Base-by-base conservation (phyloP, 2,329 filamentous ascomycete genomes). In the Herpomyces periplanetae region DNA sequence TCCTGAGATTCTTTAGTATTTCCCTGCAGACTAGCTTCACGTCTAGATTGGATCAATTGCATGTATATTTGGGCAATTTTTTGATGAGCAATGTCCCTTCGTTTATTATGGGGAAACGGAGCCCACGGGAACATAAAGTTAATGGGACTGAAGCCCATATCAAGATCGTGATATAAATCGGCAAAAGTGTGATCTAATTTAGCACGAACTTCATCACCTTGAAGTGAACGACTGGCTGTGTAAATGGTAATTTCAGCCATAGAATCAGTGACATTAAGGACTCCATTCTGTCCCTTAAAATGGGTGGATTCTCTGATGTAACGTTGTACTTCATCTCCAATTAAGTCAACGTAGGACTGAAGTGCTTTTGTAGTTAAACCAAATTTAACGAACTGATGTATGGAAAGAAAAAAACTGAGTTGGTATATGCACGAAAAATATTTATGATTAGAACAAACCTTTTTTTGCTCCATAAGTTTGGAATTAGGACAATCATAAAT, bases 401-500 rank as follows among this genome's bases (percentile, higher is more conserved):
- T 13, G 10, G 16, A n/a, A n/a, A n/a, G n/a, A n/a, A n/a, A n/a
- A n/a, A n/a, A n/a, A n/a, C n/a, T n/a, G n/a, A 11, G n/a, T 13
- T 5, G 10, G 17, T 27, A 16, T 16, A 2, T 10, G 5, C 8
- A 13, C 8, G 20, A 31, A 14, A 29, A 26, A 16, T 7, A 14
- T 16, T 5, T 5, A 3, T 2, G 14, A 11, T 3, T 1, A 8
- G 17, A 17, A 21, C 40, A 25, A 36, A 71, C 65, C 55, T 75
- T 80, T 47, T 85, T 85, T 47, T 85, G 69, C 43, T 85, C 69
- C 69, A 85, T 84, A 33, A 85, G 51, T 42, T 84, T 84, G 23
- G 66, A 49, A 36, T 84, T 84, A 16, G 68, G 66, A 41, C 68
- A 80, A 36, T 84, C 69, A 35, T 84, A 85, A 20, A 84, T 65